Evolutionary conservation across 108 stramenopile species (phyloP), one percentile per base, ranked within the genome.

Genomic region (Craspedostauros australis): DNA sequence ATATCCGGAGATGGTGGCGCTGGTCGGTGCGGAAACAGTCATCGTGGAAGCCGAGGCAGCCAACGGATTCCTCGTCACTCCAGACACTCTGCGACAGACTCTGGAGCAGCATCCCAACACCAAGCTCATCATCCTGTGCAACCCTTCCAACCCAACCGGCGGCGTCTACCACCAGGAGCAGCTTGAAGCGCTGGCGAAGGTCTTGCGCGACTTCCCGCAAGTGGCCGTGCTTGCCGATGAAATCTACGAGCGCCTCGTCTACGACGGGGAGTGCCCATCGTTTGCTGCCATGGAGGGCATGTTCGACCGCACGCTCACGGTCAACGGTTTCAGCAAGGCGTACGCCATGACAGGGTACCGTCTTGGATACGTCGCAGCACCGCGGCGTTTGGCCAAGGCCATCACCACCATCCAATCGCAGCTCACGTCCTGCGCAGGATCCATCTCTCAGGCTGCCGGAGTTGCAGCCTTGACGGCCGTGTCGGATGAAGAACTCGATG

Each of bases 331-430:
- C 53, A 81, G 80, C 48, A 98, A 98, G 75, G 79, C 92, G 6
- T 84, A 96, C 59, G 94, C 95, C 59, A 98, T 98, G 97, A 98
- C 97, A 11, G 97, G 97, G 19, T 81, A 91, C 40, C 67, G 97
- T 33, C 58, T 98, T 29, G 96, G 94, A 19, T 96, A 98, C 51
- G 44, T 95, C 42, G 93, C 92, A 6, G 87, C 91, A 9, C 83
- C 87, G 0, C 47, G 49, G 16, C 38, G 52, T 22, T 54, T 89
- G 49, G 84, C 84, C 27, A 80, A 80, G 55, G 91, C 95, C 1
- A 68, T 67, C 6, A 72, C 86, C 5, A 91, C 79, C 16, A 64
- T 96, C 20, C 95, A 95, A 62, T 84, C 88, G 9, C 95, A 96
- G 68, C 64, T 95, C 22, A 98, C 95, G 14, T 86, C 83, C 19